Evolutionary conservation across 2,329 filamentous ascomycete genomes (phyloP).

Genomic region (Aspergillus aculeatus): DNA sequence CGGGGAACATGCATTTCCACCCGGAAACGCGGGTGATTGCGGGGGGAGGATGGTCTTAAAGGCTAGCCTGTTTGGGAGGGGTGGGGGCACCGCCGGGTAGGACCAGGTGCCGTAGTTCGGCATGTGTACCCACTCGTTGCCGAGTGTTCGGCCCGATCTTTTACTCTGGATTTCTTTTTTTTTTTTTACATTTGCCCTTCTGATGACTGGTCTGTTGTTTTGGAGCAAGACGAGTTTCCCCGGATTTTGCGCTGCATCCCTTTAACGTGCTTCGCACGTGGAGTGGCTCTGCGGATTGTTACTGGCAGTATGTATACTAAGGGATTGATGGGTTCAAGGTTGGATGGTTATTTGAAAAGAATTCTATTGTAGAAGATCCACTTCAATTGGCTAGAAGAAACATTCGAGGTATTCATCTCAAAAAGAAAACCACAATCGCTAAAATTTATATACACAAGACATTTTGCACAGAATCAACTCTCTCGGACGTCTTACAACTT

Average conservation of each 20-base stretch:
- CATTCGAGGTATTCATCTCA: not conserved
- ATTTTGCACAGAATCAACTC: not conserved
- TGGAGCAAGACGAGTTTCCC: no score
- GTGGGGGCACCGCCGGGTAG: not conserved
- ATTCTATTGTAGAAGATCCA: no score
- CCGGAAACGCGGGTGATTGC: not conserved
- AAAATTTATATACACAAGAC: not conserved
- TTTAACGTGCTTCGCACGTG: no score
- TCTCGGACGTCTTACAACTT: constrained; percentile 12
- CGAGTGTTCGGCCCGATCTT: not conserved
- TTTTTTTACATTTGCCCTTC: not conserved
- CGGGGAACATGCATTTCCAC: not conserved
- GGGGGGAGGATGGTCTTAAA: not conserved
- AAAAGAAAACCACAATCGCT: not conserved
- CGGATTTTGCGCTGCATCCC: no score
- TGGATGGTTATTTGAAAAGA: no score
- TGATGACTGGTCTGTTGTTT: no score
- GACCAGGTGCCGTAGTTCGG: not conserved
- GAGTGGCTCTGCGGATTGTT: no score
- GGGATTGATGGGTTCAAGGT: no score
- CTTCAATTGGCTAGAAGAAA: not conserved
- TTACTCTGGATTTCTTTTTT: not conserved
- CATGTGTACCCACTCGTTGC: not conserved
- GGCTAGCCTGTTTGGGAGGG: not conserved
- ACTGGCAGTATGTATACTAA: no score